Conservation (phyloP, 2,329 filamentous ascomycete species). For the Phyllosticta citribraziliensis region DNA sequence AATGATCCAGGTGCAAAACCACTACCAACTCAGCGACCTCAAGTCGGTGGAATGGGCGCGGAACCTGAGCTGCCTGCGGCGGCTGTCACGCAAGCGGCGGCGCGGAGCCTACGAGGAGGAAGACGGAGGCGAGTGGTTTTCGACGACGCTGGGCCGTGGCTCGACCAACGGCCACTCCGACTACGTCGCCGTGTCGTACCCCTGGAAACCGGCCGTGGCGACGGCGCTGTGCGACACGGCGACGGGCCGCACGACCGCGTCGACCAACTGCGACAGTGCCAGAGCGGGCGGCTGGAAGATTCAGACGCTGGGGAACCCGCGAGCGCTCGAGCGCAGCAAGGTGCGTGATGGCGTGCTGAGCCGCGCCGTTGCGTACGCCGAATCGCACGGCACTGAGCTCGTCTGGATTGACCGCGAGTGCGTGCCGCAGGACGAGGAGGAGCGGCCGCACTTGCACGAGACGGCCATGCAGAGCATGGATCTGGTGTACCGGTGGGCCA, state of each 20-base stretch:
- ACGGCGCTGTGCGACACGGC: not conserved
- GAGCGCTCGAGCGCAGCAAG: not conserved
- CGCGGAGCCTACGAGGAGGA: not conserved
- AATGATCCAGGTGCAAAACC: constrained; percentile 36
- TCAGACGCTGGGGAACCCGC: not conserved
- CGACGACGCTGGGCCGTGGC: constrained; percentile 11
- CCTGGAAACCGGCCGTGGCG: not conserved
- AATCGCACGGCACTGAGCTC: not conserved
- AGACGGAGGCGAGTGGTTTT: no score
- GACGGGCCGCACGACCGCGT: not conserved
- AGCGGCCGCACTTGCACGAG: not conserved
- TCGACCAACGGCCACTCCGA: constrained; percentile 15
- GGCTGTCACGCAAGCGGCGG: not conserved
- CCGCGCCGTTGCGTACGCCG: constrained; percentile 3
- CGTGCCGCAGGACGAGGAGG: constrained; percentile 6
- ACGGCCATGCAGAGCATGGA: constrained; percentile 11
- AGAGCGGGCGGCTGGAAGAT: not conserved
- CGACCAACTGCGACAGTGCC: not conserved
- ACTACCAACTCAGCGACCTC: constrained; percentile 5
- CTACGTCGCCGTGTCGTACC: constrained; percentile 9
- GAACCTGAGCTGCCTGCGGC: not conserved
- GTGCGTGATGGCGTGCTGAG: constrained; percentile 11
- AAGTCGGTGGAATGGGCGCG: constrained; percentile 4
- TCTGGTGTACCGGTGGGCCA: constrained; percentile 9
- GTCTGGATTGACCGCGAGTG: constrained; percentile 12